Base-by-base conservation (phyloP, 1,284 basidiomycete genomes). In the Trametes polyzona region DNA sequence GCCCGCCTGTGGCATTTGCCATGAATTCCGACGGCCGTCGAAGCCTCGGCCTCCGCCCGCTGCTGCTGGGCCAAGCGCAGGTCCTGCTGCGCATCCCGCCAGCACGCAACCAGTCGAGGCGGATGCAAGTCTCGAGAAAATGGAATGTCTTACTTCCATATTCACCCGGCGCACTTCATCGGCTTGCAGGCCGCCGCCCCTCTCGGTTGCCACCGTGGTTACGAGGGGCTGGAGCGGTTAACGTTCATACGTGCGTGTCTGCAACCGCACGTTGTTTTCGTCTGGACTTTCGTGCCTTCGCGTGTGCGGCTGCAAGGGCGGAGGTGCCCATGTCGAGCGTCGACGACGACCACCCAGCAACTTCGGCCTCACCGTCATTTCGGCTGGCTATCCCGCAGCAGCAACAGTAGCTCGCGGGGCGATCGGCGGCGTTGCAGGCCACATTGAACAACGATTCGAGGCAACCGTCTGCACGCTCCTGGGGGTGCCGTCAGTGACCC, bases 51-150 rank as follows among this genome's bases (percentile, higher is more conserved):
- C 39, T 33, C 39, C 17, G 35, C 48, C 47, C 27, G 32, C 51
- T 43, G 33, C 27, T 27, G 26, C 5, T 24, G 41, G 23, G 39
- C 39, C 37, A 35, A 41, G 24, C n/a, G 23, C 36, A n/a, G 39
- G 27, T 41, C 48, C 54, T 55, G 54, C 54, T 49, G 54, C 54
- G 54, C 54, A 56, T 8, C n/a, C n/a, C 40, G 32, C 44, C n/a
- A 40, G 43, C 40, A 21, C 44, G 52, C 44, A 47, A n/a, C 44
- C n/a, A 23, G n/a, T 17, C 7, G n/a, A n/a, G n/a, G n/a, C n/a
- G n/a, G n/a, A 7, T 8, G 16, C 41, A 27, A 27, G 11, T 1
- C n/a, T n/a, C 41, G 26, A 42, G 24, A n/a, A 17, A 21, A 23
- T 29, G 27, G 24, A 44, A 42, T 55, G 46, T 48, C 53, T 48